phyloP scores from a whole-genome alignment of 2,329 filamentous ascomycete species.

The Epichloe elymi region DNA sequence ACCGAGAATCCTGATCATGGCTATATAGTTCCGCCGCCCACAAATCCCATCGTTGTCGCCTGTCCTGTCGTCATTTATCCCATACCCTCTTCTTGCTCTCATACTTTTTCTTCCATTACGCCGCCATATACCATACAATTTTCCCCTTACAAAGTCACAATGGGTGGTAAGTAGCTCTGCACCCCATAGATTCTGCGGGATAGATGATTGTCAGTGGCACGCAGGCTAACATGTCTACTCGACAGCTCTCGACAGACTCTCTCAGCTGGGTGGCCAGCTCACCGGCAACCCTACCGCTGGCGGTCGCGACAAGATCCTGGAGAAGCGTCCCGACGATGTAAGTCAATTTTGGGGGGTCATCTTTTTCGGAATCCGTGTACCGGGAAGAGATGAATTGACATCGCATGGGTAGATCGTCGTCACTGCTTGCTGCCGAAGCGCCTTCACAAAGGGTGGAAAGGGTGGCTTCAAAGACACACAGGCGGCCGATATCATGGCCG shows the following conservation, averaged over 20 bases:
- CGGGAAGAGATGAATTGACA: neutral
- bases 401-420: conserved; percentile 56
- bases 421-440: conserved; percentile 79
- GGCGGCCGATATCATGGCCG: conserved; percentile 72
- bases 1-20: neutral
- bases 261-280: conserved; percentile 50
- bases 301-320: conserved; percentile 42
- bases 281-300: conserved; percentile 43
- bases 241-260: conserved; percentile 42
- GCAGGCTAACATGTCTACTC: neutral
- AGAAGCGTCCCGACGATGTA: conserved; percentile 58
- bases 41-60: neutral
- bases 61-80: neutral
- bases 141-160: conserved; percentile 11
- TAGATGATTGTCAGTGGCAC: neutral
- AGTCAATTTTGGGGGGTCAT: conserved; percentile 7
- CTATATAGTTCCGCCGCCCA: conserved; percentile 5
- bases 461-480: conserved; percentile 92
- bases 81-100: neutral
- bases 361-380: neutral
- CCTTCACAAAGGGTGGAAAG: conserved; percentile 86
- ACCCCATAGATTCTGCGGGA: neutral
- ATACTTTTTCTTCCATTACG: neutral
- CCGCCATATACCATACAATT: neutral
- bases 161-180: conserved; percentile 22